phyloP scores from a whole-genome alignment of 2,329 filamentous ascomycete species.

The Pseudogymnoascus sp. region DNA sequence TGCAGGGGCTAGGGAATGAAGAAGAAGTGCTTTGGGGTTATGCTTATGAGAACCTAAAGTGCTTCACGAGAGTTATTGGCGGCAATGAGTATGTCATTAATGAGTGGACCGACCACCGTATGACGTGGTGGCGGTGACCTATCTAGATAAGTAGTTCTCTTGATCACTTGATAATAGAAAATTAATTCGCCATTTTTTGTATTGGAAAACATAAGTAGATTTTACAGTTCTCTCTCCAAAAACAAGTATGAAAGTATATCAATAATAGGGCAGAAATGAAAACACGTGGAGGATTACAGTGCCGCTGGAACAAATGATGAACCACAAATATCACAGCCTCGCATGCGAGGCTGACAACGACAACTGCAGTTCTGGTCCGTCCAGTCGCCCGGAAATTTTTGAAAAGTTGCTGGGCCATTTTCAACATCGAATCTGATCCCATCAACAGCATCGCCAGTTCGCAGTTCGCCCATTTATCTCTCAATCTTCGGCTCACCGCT shows the following conservation, averaged over 20 bases:
- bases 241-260: neutral
- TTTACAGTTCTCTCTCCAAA: neutral
- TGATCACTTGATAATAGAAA: neutral
- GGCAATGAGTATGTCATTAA: neutral
- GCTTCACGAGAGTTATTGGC: neutral
- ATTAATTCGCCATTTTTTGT: neutral
- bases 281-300: neutral
- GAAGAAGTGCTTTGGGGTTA: neutral
- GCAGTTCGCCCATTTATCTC: neutral
- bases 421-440: slow-evolving; percentile 1
- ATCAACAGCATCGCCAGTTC: slow-evolving; percentile 4
- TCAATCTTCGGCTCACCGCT: neutral
- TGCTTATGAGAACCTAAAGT: neutral
- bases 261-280: neutral
- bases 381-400: slow-evolving; percentile 7
- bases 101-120: neutral
- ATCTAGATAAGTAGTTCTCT: neutral
- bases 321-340: neutral
- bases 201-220: neutral
- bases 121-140: too few relatives aligned
- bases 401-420: slow-evolving; percentile 10
- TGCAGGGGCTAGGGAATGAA: neutral
- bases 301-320: neutral
- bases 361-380: slow-evolving; percentile 5
- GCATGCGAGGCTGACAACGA: slow-evolving; percentile 7